Percentiles rank a stretch among this genome's conserved stretches.
These are phyloP conservation scores for Quercus engelmannii DNA, from an alignment of 306 rosid genomes.

Conservation along the genomic window DNA sequence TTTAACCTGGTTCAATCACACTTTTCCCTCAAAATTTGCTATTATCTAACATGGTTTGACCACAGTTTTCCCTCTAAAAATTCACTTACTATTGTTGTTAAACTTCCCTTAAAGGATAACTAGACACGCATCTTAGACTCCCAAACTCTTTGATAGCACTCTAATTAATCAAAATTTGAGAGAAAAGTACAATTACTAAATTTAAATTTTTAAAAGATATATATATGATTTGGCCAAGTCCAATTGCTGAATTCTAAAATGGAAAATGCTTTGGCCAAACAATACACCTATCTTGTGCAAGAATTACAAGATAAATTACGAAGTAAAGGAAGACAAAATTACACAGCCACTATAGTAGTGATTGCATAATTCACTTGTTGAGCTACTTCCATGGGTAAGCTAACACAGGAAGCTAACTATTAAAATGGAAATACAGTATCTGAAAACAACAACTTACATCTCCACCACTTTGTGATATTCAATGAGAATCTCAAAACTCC, in stretches of 20 bases:
- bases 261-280: background rate
- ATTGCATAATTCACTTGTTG: background rate
- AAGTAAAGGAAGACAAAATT: background rate
- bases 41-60: background rate
- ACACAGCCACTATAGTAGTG: background rate
- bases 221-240: background rate
- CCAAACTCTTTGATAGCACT: background rate
- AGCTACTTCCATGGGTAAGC: background rate
- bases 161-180: background rate
- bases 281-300: background rate
- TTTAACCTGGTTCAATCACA: background rate
- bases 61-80: background rate
- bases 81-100: background rate
- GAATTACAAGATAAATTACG: background rate
- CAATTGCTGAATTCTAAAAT: background rate
- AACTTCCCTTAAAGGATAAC: background rate
- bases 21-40: background rate
- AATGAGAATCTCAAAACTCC: slow-evolving; percentile 12
- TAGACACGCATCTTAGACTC: background rate
- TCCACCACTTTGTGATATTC: background rate
- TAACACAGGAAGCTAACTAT: background rate
- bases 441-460: slow-evolving; percentile 1
- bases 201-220: background rate
- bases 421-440: background rate
- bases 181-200: background rate